Percentiles rank a stretch among this genome's conserved stretches.
phyloP scores from a whole-genome alignment of 2,329 filamentous ascomycete genomes.

The Exserohilum turcica region DNA sequence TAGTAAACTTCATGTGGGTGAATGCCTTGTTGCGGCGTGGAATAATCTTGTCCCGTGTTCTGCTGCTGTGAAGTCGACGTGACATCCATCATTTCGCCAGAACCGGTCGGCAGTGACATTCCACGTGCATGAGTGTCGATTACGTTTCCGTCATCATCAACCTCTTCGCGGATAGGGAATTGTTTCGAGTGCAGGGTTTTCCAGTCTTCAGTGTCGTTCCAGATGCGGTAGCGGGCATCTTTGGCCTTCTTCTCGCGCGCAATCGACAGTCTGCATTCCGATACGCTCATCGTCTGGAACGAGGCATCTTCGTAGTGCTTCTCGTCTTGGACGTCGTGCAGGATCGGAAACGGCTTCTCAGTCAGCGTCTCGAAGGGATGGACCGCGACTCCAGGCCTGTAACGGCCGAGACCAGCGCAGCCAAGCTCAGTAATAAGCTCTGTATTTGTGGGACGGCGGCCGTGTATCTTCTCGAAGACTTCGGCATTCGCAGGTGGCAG shows the following conservation, averaged over 20 bases:
- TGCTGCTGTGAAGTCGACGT: background rate
- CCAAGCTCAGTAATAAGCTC: constrained; percentile 14
- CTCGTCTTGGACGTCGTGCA: background rate
- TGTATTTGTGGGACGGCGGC: constrained; percentile 8
- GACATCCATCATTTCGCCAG: constrained; percentile 8
- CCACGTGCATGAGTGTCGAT: background rate
- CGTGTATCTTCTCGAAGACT: constrained; percentile 17
- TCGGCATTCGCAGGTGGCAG: constrained; percentile 8
- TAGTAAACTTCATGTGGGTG: too few relatives aligned
- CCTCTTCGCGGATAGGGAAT: background rate
- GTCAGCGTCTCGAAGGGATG: constrained; percentile 11
- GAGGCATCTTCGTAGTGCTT: constrained; percentile 5
- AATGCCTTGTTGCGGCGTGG: too few relatives aligned
- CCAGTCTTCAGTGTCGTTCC: constrained; percentile 12
- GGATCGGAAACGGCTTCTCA: constrained; percentile 2
- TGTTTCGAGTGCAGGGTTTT: constrained; percentile 25
- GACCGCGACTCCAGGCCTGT: background rate
- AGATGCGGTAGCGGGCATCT: constrained; percentile 14
- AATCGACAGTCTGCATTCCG: constrained; percentile 6
- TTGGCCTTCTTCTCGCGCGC: constrained; percentile 19
- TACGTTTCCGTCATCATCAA: constrained; percentile 15
- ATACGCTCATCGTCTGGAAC: constrained; percentile 20
- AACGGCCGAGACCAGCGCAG: constrained; percentile 17
- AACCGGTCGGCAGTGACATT: constrained; percentile 16
- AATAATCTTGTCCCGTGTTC: too few relatives aligned